Evolutionary conservation across 2,329 filamentous ascomycete genomes (phyloP).

Genomic region (Penicillium sp.): DNA sequence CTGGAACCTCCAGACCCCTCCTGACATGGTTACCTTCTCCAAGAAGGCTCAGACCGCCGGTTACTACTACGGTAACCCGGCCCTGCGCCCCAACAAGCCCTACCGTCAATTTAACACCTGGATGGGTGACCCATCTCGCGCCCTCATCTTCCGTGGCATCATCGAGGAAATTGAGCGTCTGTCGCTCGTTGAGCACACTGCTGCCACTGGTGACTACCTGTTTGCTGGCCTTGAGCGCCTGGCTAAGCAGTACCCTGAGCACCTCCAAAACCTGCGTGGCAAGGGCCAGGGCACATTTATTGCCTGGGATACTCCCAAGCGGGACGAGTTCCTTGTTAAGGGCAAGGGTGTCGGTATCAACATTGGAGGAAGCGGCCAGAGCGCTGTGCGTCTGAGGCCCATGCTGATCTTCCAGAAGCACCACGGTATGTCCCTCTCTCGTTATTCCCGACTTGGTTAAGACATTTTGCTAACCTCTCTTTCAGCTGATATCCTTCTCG

Average conservation of each 20-base stretch:
- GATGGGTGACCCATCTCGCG: constrained; percentile 91
- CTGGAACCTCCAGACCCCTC: constrained; percentile 79
- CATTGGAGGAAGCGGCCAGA: constrained; percentile 79
- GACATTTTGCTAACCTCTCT: constrained; percentile 22
- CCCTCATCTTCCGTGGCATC: constrained; percentile 84
- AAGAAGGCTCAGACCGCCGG: constrained; percentile 95
- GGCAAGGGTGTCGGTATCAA: constrained; percentile 84
- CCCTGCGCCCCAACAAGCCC: constrained; percentile 84
- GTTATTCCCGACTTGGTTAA: neutral
- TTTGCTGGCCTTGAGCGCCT: constrained; percentile 72
- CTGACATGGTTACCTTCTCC: constrained; percentile 93
- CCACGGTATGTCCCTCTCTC: constrained; percentile 63
- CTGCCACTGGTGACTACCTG: constrained; percentile 77
- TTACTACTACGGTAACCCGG: constrained; percentile 85
- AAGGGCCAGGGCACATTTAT: constrained; percentile 91
- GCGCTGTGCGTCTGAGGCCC: constrained; percentile 78
- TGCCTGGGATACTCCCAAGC: constrained; percentile 81
- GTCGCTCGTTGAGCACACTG: constrained; percentile 80
- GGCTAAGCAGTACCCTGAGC: constrained; percentile 70
- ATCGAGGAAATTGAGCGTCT: constrained; percentile 77
- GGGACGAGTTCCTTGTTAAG: constrained; percentile 78
- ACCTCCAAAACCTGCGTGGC: constrained; percentile 83
- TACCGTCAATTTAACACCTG: constrained; percentile 98
- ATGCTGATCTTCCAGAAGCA: constrained; percentile 93
- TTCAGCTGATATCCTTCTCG: constrained; percentile 74